phyloP scores from a whole-genome alignment of 164 flowering plant species.

The Aristolochia californica region DNA sequence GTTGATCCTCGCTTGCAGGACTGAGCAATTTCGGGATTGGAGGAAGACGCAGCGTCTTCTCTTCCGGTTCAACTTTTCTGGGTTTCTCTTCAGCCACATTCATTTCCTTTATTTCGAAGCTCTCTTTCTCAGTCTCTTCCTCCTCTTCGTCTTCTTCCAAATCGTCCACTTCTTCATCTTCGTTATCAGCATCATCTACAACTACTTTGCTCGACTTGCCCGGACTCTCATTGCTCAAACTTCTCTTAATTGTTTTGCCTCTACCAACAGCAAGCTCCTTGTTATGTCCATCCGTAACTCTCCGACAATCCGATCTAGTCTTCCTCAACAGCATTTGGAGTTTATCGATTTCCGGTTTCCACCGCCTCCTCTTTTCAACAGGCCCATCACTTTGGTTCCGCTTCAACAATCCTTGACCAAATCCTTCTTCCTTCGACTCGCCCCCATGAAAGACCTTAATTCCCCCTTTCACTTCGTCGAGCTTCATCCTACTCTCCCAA shows the following conservation, averaged over 20 bases:
- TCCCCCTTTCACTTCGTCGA: conserved; percentile 66
- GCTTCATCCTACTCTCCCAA: conserved; percentile 77
- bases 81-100: conserved; percentile 3
- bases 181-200: conserved; percentile 1
- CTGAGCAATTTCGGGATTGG: no score
- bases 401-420: background rate
- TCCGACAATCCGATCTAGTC: conserved; percentile 18
- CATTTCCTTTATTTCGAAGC: conserved; percentile 38
- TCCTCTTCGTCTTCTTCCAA: conserved; percentile 17
- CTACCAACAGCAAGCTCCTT: conserved; percentile 10
- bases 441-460: conserved; percentile 55
- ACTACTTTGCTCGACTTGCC: conserved; percentile 6
- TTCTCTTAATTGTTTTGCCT: conserved; percentile 29
- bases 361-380: conserved; percentile 38
- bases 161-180: conserved; percentile 14
- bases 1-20: no score
- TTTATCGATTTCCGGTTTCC: conserved; percentile 26
- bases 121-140: conserved; percentile 26
- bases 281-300: conserved; percentile 13
- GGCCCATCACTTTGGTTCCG: conserved; percentile 9
- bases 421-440: conserved; percentile 4
- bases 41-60: background rate
- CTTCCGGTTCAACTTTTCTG: conserved; percentile 1
- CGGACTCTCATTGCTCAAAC: conserved; percentile 18
- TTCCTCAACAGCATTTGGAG: conserved; percentile 16